phyloP scores from a whole-genome alignment of 148 eudicot species.

The Chenopodium formosanum region DNA sequence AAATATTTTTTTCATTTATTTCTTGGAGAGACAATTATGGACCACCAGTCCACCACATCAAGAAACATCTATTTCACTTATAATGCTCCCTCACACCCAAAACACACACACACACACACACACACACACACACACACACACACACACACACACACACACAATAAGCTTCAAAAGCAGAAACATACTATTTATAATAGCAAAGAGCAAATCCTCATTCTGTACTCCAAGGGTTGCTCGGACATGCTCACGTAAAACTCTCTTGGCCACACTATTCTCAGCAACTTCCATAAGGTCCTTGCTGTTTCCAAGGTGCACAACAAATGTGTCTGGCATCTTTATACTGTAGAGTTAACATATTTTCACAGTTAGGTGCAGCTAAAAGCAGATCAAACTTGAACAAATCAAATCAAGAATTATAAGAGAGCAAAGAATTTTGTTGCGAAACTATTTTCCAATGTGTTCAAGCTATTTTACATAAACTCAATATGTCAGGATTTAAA shows the following conservation, averaged over 20 bases:
- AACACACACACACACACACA: too few relatives aligned
- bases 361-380: constrained; percentile 12
- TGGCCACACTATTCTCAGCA: constrained; percentile 86
- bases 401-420: background rate
- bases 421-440: background rate
- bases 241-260: constrained; percentile 87
- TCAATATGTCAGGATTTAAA: background rate
- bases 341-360: constrained; percentile 36
- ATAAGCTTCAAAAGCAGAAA: constrained; percentile 4
- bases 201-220: constrained; percentile 83
- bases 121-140: too few relatives aligned
- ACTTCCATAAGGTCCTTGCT: constrained; percentile 97
- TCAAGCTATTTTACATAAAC: background rate
- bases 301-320: constrained; percentile 98
- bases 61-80: background rate
- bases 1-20: background rate
- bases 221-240: constrained; percentile 94
- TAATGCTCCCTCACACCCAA: background rate
- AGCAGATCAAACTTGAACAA: background rate
- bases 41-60: background rate
- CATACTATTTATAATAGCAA: constrained; percentile 89
- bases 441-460: background rate
- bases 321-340: constrained; percentile 89
- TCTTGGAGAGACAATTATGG: background rate
- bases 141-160: too few relatives aligned